Percentiles rank a stretch among this genome's conserved stretches.
Evolutionary conservation across 2,329 filamentous ascomycete genomes (phyloP).

Genomic region (Pyricularia grisea): DNA sequence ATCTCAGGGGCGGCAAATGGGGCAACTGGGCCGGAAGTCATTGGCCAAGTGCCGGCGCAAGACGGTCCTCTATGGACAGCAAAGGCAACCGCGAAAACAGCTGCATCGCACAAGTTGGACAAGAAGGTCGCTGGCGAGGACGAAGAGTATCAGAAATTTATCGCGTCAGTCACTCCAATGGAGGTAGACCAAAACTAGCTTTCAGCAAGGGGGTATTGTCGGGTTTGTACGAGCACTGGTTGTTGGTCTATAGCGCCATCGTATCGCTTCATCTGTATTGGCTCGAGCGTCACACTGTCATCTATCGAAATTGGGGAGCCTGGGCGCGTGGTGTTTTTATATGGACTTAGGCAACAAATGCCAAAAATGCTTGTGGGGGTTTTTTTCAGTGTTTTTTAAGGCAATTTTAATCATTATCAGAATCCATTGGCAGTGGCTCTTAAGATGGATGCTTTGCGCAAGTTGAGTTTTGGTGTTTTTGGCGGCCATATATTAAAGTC

Average conservation of each 20-base stretch:
- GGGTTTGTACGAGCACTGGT: background rate
- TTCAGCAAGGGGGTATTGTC: background rate
- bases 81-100: background rate
- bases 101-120: constrained; percentile 7
- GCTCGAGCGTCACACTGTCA: background rate
- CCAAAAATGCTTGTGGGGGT: background rate
- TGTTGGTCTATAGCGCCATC: background rate
- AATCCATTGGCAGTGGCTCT: background rate
- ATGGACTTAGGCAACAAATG: background rate
- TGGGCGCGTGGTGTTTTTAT: background rate
- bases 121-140: constrained; percentile 26
- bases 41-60: constrained; percentile 1
- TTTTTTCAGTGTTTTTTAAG: background rate
- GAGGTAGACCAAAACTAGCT: constrained; percentile 12
- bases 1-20: background rate
- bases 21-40: background rate
- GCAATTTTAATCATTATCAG: background rate
- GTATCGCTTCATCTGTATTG: background rate
- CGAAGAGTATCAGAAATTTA: constrained; percentile 36
- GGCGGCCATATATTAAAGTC: background rate
- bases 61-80: constrained; percentile 14
- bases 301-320: background rate
- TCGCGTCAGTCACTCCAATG: constrained; percentile 25
- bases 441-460: background rate
- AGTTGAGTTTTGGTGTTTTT: background rate